Conservation (phyloP, 345 rosid species). For the Camelina sativa region DNA sequence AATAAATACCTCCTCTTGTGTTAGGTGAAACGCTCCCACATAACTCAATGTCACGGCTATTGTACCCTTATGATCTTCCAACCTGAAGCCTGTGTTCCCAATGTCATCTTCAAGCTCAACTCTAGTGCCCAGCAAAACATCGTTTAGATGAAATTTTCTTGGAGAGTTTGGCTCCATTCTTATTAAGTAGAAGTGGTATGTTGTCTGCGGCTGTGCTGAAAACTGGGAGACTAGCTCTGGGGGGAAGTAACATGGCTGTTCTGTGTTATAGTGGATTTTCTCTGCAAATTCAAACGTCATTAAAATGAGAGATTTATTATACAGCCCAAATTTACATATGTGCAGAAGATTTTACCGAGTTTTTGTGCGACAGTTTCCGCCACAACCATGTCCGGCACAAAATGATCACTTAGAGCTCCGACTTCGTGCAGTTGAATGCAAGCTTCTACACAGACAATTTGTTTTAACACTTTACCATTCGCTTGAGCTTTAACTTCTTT, state of each 20-base stretch:
- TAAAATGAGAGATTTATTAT: conserved; percentile 8
- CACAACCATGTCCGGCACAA: conserved; percentile 70
- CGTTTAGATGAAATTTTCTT: conserved; percentile 48
- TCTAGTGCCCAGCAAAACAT: conserved; percentile 65
- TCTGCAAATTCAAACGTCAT: conserved; percentile 47
- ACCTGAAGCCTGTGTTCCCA: conserved; percentile 42
- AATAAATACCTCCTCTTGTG: conserved; percentile 49
- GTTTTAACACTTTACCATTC: conserved; percentile 51
- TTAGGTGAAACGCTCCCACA: conserved; percentile 52
- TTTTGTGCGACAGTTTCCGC: conserved; percentile 58
- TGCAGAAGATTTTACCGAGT: conserved; percentile 45
- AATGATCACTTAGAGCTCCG: conserved; percentile 84
- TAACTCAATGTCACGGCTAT: conserved; percentile 56
- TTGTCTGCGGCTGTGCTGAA: conserved; percentile 24
- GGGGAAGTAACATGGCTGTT: conserved; percentile 76
- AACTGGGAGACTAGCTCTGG: conserved; percentile 60
- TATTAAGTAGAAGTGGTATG: conserved; percentile 64
- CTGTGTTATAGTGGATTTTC: conserved; percentile 48
- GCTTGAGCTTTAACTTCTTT: conserved; percentile 50
- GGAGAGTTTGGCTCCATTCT: conserved; percentile 53
- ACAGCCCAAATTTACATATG: background rate
- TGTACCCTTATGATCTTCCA: conserved; percentile 63
- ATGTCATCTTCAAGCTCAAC: conserved; percentile 58
- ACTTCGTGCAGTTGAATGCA: conserved; percentile 68
- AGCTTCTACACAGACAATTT: conserved; percentile 82